Evolutionary conservation across 2,329 filamentous ascomycete genomes (phyloP).

Genomic region (Nemania serpens): DNA sequence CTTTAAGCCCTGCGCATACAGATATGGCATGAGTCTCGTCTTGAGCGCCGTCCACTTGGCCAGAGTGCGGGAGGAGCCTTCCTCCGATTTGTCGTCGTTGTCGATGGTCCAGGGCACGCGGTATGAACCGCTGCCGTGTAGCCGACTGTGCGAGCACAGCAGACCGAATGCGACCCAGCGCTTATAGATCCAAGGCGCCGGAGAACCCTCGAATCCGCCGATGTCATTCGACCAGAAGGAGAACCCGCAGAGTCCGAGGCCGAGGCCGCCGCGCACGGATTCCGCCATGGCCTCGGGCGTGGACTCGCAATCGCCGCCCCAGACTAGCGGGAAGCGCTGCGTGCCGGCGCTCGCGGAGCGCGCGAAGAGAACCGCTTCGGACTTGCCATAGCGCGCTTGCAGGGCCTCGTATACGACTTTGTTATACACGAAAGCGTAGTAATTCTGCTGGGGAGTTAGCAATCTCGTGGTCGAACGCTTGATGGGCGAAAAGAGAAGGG

Average conservation of each 20-base stretch:
- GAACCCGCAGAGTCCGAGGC: constrained; percentile 66
- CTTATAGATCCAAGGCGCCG: constrained; percentile 73
- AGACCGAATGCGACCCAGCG: constrained; percentile 79
- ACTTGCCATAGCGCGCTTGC: constrained; percentile 55
- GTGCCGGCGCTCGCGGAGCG: constrained; percentile 69
- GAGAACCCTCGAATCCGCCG: constrained; percentile 72
- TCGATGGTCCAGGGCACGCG: constrained; percentile 78
- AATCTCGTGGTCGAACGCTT: neutral
- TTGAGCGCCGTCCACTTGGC: constrained; percentile 56
- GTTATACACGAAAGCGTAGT: constrained; percentile 76
- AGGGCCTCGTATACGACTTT: constrained; percentile 70
- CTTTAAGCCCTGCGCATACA: constrained; percentile 50
- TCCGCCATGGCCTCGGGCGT: constrained; percentile 76
- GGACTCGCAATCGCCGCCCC: constrained; percentile 77
- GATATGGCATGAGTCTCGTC: constrained; percentile 57
- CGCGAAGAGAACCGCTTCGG: constrained; percentile 67
- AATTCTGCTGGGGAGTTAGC: constrained; percentile 55
- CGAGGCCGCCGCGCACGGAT: constrained; percentile 68
- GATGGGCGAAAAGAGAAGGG: neutral
- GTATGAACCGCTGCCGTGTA: constrained; percentile 73
- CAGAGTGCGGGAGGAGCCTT: constrained; percentile 57
- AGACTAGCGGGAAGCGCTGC: constrained; percentile 71
- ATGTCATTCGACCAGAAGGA: constrained; percentile 74
- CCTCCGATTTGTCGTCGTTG: constrained; percentile 60
- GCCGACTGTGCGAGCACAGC: constrained; percentile 69